These are phyloP conservation scores for Heteromeles arbutifolia DNA, from an alignment of 306 rosid genomes.

Conservation along the genomic window DNA sequence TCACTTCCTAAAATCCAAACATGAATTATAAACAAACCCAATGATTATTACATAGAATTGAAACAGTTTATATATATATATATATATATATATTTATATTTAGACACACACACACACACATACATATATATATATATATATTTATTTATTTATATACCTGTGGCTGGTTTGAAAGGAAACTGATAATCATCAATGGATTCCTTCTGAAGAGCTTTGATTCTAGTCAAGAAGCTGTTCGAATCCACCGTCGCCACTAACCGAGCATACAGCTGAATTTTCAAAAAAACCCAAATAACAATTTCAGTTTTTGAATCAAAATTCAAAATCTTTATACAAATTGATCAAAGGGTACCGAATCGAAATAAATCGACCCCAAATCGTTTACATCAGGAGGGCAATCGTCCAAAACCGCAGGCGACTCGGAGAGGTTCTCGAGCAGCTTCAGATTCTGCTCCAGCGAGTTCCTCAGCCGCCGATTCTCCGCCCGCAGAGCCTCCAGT, in stretches of 20 bases:
- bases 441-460: conserved; percentile 66
- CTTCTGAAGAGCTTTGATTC: conserved; percentile 51
- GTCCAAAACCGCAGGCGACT: conserved; percentile 44
- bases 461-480: conserved; percentile 66
- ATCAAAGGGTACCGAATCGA: neutral
- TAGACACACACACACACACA: no score
- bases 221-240: conserved; percentile 63
- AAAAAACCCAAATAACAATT: neutral
- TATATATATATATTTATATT: no score
- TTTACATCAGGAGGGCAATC: conserved; percentile 89
- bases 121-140: no score
- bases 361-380: neutral
- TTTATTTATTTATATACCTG: conserved; percentile 36
- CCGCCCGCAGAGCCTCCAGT: conserved; percentile 54
- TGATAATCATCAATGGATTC: conserved; percentile 40
- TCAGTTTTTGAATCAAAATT: neutral
- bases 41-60: neutral
- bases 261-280: conserved; percentile 47
- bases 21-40: neutral
- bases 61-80: no score
- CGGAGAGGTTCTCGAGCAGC: conserved; percentile 62
- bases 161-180: conserved; percentile 81
- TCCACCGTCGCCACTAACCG: conserved; percentile 60
- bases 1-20: conserved; percentile 39
- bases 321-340: neutral